Percentiles rank a stretch among this genome's conserved stretches.
phyloP scores from a whole-genome alignment of 768 basidiomycete genomes.

The Leccinum aurantiacum region DNA sequence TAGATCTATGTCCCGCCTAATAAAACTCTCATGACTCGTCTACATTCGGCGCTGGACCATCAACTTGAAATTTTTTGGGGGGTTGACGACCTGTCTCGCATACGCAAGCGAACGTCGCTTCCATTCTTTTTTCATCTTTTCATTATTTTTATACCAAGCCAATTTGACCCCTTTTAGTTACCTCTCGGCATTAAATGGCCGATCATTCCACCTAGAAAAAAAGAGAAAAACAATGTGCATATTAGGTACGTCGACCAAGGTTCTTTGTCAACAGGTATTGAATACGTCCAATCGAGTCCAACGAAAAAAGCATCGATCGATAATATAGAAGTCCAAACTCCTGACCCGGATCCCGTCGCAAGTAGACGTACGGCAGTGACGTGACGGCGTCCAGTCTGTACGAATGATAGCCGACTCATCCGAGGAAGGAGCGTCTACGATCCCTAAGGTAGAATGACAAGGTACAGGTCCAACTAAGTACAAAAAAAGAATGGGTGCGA shows the following conservation, averaged over 20 bases:
- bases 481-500: slow-evolving; percentile 7
- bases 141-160: neutral
- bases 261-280: neutral
- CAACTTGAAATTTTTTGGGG: neutral
- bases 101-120: neutral
- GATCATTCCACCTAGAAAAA: neutral
- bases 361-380: neutral
- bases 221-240: neutral
- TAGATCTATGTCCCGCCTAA: too few relatives aligned
- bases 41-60: neutral
- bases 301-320: neutral
- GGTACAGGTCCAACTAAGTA: slow-evolving; percentile 25
- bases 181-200: neutral
- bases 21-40: too few relatives aligned
- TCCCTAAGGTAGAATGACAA: slow-evolving; percentile 8
- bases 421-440: neutral
- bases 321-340: neutral
- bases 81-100: neutral
- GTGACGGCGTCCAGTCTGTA: neutral
- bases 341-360: neutral
- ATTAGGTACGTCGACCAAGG: neutral
- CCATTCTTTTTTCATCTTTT: neutral
- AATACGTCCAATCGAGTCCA: neutral
- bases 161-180: neutral
- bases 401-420: neutral